Percentiles rank a stretch among this genome's conserved stretches.
Conservation (phyloP, 228 moss, liverwort and hornwort genomes). For the Sphagnum fallax region DNA sequence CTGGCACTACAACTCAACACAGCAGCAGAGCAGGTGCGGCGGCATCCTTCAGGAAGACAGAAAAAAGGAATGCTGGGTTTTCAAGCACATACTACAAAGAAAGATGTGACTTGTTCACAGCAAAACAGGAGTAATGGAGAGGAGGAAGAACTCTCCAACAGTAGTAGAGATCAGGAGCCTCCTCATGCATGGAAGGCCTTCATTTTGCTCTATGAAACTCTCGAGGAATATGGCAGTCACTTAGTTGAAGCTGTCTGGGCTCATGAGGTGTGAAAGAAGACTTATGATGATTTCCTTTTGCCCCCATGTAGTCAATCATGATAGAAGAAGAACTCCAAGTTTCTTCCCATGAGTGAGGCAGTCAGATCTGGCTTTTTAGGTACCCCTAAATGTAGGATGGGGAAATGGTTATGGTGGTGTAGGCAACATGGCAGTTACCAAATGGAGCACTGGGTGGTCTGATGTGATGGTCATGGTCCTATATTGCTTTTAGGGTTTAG, state of each 20-base stretch:
- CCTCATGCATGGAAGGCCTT: slow-evolving; percentile 50
- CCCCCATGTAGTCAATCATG: too few species aligned
- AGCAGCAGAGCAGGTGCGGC: background rate
- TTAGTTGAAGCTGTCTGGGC: slow-evolving; percentile 52
- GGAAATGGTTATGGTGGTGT: too few species aligned
- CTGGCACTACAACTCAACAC: slow-evolving; percentile 1
- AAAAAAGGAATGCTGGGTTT: background rate
- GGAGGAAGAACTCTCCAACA: slow-evolving; percentile 7
- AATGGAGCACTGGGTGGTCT: too few species aligned
- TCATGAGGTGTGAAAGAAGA: slow-evolving; percentile 35
- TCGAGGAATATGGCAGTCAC: slow-evolving; percentile 50
- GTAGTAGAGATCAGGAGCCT: slow-evolving; percentile 23
- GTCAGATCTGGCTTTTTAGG: too few species aligned
- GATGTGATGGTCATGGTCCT: too few species aligned
- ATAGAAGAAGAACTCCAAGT: too few species aligned
- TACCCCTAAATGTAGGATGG: too few species aligned
- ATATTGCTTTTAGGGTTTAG: too few species aligned
- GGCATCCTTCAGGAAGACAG: background rate
- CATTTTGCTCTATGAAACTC: slow-evolving; percentile 55
- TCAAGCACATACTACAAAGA: slow-evolving; percentile 6
- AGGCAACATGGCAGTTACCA: too few species aligned
- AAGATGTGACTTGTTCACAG: slow-evolving; percentile 37
- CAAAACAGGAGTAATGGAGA: background rate
- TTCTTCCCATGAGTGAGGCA: too few species aligned
- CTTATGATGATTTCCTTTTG: too few species aligned